Evolutionary conservation across 495 filamentous ascomycete species (phyloP), one percentile per base, ranked within the genome.

Genomic region (Amorphotheca resinae): DNA sequence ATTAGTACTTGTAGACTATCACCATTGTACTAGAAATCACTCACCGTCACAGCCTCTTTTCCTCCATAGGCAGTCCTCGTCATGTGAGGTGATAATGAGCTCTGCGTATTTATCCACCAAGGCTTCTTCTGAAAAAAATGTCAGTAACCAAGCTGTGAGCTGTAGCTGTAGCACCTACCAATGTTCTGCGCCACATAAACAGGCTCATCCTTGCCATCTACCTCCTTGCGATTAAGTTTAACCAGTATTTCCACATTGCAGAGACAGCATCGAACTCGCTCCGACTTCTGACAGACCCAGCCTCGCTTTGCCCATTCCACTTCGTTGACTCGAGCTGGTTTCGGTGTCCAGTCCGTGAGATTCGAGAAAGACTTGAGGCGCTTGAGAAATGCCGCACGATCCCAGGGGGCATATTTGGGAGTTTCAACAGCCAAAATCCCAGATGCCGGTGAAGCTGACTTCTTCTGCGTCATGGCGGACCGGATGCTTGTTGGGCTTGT

Each of bases 271-370:
- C 72, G 72, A 28, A 96, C 87, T 9, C 79, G 77, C 60, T 91
- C 82, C 51, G 76, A 77, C 50, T 80, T 82, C 16, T 80, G 73
- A 56, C 89, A 95, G 1, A 77, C 70, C 91, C 91, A 98, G 1
- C 91, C 91, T 22, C 82, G 70, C 66, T 88, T 95, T 5, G 89
- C 87, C 93, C 93, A 98, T 60, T 84, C 78, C 4, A 95, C 82
- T 62, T 96, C 91, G 55, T 77, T 87, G 49, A 96, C 80, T 26
- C 66, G 62, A 9, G 82, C 68, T 2, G 91, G 85, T 64, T 83
- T 96, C 41, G 68, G 80, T 51, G 69, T 74, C 91, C 91, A 98
- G 55, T 82, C 74, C 45, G 86, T 87, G 33, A 95, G 77, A 48
- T 87, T 84, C 41, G 87, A 77, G 51, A 91, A 98, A 1, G 88